Evolutionary conservation across 2,329 filamentous ascomycete genomes (phyloP).

Genomic region (Ramularia endophylla): DNA sequence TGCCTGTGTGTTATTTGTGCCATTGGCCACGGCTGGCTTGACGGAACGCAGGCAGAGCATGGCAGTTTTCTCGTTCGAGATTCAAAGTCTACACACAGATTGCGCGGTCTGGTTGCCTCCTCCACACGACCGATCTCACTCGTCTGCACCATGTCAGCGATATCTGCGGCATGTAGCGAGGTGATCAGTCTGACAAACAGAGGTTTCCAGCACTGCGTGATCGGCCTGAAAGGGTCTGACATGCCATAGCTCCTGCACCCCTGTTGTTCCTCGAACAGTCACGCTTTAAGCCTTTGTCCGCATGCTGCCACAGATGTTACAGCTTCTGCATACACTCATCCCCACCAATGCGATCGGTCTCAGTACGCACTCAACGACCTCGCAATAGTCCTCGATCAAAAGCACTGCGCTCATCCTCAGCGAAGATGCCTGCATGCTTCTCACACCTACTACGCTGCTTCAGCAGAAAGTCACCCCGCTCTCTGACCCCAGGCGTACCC

Average conservation of each 20-base stretch:
- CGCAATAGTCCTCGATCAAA: conserved; percentile 3
- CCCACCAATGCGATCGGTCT: conserved; percentile 16
- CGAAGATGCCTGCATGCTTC: conserved; percentile 47
- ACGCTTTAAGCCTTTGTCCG: conserved; percentile 5
- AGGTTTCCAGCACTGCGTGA: conserved; percentile 32
- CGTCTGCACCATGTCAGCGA: conserved; percentile 49
- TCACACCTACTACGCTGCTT: conserved; percentile 39
- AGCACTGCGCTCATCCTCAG: conserved; percentile 16
- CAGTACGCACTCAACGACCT: conserved; percentile 19
- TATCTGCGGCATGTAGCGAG: conserved; percentile 46
- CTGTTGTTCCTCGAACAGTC: conserved; percentile 15
- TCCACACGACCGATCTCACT: conserved; percentile 38
- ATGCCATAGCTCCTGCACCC: conserved; percentile 28
- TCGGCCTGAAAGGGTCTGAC: conserved; percentile 15
- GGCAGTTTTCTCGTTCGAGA: conserved; percentile 16
- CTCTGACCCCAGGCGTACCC: conserved; percentile 43
- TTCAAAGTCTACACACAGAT: conserved; percentile 43
- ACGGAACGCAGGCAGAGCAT: conserved; percentile 18
- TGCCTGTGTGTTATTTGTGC: conserved; percentile 19
- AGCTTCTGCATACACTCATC: conserved; percentile 16
- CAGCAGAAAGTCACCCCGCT: conserved; percentile 34
- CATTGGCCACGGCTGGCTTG: conserved; percentile 6
- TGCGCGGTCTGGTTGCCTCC: conserved; percentile 26
- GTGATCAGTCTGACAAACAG: conserved; percentile 41
- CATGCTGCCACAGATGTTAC: conserved; percentile 25